Base-by-base conservation (phyloP, 768 basidiomycete species). In the Boletus rubroflammeus region DNA sequence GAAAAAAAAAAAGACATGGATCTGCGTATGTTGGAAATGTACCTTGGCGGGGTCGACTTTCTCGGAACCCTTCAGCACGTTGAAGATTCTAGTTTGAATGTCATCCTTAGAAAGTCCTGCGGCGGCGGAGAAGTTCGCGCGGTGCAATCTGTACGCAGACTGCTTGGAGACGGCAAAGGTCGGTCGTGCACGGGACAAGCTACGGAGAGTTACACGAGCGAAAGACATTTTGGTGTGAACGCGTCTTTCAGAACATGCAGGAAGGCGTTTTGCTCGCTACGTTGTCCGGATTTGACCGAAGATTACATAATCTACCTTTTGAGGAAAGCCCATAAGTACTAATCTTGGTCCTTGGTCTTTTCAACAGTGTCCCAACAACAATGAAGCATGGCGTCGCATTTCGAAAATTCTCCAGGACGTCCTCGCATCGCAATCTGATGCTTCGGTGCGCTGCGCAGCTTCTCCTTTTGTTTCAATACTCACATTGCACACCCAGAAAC, bases 331-430 rank as follows among this genome's bases (percentile, higher is more conserved):
- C 19, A 9, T n/a, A 8, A 26, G n/a, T n/a, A n/a, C n/a, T n/a
- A n/a, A 4, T 7, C 13, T 26, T 21, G 8, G 14, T 31, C 61
- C 25, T 42, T 40, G 39, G 19, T 21, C 39, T 40, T 42, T 32
- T n/a, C 51, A n/a, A 9, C 40, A 9, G 19, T 13, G 17, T n/a
- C 14, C 39, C n/a, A 56, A 62, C n/a, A 56, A 62, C 64, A 60
- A 95, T 96, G 93, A 93, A 96, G 78, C 94, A 98, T 84, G 92
- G 93, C 38, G 79, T 92, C 51, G 90, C 91, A 19, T 91, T 93
- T 72, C 83, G 93, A 67, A 96, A 95, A 67, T 84, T 97, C 68
- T 90, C 90, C 67, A 83, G 95, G 73, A 88, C 91, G 19, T 86
- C 92, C 51, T 90, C 93, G 11, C 96, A 98, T 68, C 80, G 96